Percentiles rank a stretch among this genome's conserved stretches.
Conservation (phyloP, 1,284 basidiomycete genomes). For the Puccinia horiana region DNA sequence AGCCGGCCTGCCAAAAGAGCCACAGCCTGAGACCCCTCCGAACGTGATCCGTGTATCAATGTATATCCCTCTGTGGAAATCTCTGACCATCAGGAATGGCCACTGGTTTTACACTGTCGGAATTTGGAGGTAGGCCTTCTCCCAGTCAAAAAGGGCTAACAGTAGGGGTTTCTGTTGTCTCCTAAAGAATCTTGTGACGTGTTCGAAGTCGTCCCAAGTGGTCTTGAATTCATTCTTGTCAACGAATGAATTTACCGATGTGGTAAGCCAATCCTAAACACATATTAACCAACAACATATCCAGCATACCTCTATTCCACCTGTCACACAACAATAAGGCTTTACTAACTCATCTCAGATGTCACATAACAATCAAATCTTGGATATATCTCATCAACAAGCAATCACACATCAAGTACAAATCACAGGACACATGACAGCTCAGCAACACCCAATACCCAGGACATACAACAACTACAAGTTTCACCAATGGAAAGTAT, state of each 20-base stretch:
- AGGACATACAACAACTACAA: too few relatives aligned
- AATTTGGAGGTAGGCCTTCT: background rate
- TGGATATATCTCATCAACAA: too few relatives aligned
- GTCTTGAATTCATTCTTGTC: background rate
- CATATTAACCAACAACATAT: too few relatives aligned
- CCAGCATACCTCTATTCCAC: too few relatives aligned
- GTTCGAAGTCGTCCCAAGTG: constrained; percentile 11
- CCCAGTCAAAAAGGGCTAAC: background rate
- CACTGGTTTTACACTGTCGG: background rate
- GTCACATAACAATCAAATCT: too few relatives aligned
- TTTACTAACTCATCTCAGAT: too few relatives aligned
- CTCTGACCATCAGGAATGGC: background rate
- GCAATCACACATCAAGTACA: too few relatives aligned
- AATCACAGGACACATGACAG: too few relatives aligned
- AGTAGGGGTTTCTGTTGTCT: background rate
- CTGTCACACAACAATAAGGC: too few relatives aligned
- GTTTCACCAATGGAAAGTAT: too few relatives aligned
- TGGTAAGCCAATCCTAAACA: too few relatives aligned
- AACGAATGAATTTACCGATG: background rate
- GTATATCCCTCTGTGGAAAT: background rate
- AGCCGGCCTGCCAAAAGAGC: background rate
- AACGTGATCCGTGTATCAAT: background rate
- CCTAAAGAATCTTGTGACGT: background rate
- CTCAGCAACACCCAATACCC: too few relatives aligned
- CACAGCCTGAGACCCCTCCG: background rate